Base-by-base conservation (phyloP, 495 filamentous ascomycete genomes). In the Apodospora peruviana region DNA sequence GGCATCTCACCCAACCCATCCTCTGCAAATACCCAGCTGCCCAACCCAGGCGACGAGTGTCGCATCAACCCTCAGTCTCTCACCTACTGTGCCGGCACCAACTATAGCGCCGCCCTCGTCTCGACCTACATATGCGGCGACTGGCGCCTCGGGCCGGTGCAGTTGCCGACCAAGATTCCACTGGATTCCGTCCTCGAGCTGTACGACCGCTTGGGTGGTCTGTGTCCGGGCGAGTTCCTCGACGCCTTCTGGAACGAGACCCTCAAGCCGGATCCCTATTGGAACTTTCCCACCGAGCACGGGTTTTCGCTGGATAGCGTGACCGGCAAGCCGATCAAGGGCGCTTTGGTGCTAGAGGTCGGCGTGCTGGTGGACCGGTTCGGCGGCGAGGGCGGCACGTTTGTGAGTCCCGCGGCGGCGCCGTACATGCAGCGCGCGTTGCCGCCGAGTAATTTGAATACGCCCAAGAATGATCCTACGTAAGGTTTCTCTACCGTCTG, bases 291-390 rank as follows among this genome's bases (percentile, higher is more conserved):
- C 0, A 55, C 60, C 0, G 20, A 57, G 3, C 50, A 69, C 14
- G 79, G 79, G 1, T 82, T 75, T 48, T 50, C 66, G 8, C 25
- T 71, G 2, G 59, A 66, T 48, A 19, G 20, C 19, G 58, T 53
- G 11, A 49, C 35, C 0, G 60, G 64, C 0, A 34, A 38, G 0
- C 60, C 69, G 1, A 79, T 82, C 38, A 40, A 61, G 16, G 76
- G 73, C 2, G 72, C 71, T 22, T 60, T 73, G 34, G 74, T 69
- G 1, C 62, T 83, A 0, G 47, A 47, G 4, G 62, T 55, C 1
- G 78, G 76, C 5, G 67, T 67, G 41, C 58, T 77, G 48, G 38
- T 83, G n/a, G 78, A 83, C 48, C 64, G 79, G 7, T 83, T 82
- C 47, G 79, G 79, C 0, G 61, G 59, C 11, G 72, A 78, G 52